These are phyloP conservation scores for Rhizophora apiculata DNA, from an alignment of 345 rosid genomes.

Conservation along the genomic window DNA sequence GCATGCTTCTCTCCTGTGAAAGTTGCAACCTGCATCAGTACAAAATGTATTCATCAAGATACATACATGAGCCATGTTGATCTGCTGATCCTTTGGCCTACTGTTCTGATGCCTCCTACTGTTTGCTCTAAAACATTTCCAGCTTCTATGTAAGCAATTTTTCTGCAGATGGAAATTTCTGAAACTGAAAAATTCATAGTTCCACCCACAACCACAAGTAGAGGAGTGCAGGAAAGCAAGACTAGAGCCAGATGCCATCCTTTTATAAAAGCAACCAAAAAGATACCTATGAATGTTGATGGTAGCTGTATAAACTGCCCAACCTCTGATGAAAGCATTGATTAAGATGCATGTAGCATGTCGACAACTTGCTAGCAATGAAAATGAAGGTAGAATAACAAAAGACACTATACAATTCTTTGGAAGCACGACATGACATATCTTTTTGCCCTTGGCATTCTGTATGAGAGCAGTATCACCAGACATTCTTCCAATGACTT, in stretches of 20 bases:
- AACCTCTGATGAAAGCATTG: slow-evolving; percentile 37
- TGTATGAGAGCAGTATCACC: slow-evolving; percentile 89
- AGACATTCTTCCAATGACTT: slow-evolving; percentile 86
- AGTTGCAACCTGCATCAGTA: slow-evolving; percentile 52
- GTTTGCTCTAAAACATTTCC: no score
- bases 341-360: not conserved
- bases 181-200: not conserved
- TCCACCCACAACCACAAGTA: slow-evolving; percentile 51
- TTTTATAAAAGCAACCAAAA: slow-evolving; percentile 49
- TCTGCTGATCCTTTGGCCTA: slow-evolving; percentile 11
- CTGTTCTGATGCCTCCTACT: no score
- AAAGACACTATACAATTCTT: not conserved
- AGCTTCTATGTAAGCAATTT: no score
- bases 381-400: not conserved
- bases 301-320: slow-evolving; percentile 68
- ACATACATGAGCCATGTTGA: not conserved
- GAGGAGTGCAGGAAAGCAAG: slow-evolving; percentile 60
- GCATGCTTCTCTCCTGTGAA: slow-evolving; percentile 89
- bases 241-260: slow-evolving; percentile 59
- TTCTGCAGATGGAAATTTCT: no score
- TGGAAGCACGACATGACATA: not conserved
- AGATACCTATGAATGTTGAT: slow-evolving; percentile 68
- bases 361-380: not conserved
- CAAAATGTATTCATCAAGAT: not conserved
- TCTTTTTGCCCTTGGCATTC: slow-evolving; percentile 98